Evolutionary conservation across 1,284 basidiomycete genomes (phyloP).

Genomic region (Tranzscheliella williamsii): DNA sequence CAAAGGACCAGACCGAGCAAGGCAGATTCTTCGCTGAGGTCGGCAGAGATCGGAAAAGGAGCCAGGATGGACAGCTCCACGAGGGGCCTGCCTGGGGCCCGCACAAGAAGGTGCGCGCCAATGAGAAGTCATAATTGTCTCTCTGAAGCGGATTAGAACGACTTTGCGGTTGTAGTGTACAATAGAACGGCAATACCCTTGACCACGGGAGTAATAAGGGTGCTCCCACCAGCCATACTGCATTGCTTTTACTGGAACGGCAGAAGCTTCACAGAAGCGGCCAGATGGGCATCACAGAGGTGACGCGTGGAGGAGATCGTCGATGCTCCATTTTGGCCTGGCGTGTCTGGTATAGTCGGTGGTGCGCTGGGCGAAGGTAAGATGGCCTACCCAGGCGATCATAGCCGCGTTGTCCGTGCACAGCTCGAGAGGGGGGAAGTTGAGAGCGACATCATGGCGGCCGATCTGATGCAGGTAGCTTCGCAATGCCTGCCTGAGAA

Average conservation of each 20-base stretch:
- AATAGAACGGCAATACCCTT: no score
- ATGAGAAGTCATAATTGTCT: neutral
- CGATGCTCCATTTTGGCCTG: conserved; percentile 51
- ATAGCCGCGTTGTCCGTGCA: conserved; percentile 60
- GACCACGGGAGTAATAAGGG: no score
- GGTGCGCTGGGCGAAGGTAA: conserved; percentile 37
- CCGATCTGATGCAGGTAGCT: conserved; percentile 20
- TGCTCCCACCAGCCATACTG: no score
- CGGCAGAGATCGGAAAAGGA: conserved; percentile 7
- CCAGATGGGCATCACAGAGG: no score
- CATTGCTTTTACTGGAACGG: no score
- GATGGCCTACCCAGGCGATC: conserved; percentile 55
- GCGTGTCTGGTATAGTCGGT: conserved; percentile 36
- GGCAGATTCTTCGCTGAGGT: conserved; percentile 25
- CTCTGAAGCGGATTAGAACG: no score
- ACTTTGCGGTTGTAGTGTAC: no score
- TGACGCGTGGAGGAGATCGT: conserved; percentile 30
- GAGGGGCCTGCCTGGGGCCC: conserved; percentile 8
- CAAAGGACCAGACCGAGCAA: neutral
- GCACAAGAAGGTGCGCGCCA: conserved; percentile 9
- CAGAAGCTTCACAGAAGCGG: no score
- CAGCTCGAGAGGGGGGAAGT: conserved; percentile 52
- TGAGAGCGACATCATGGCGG: conserved; percentile 27
- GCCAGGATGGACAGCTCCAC: neutral
- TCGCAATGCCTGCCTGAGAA: conserved; percentile 35